Evolutionary conservation across 176 grass and related monocot genomes (phyloP).

Genomic region (Avena eriantha): DNA sequence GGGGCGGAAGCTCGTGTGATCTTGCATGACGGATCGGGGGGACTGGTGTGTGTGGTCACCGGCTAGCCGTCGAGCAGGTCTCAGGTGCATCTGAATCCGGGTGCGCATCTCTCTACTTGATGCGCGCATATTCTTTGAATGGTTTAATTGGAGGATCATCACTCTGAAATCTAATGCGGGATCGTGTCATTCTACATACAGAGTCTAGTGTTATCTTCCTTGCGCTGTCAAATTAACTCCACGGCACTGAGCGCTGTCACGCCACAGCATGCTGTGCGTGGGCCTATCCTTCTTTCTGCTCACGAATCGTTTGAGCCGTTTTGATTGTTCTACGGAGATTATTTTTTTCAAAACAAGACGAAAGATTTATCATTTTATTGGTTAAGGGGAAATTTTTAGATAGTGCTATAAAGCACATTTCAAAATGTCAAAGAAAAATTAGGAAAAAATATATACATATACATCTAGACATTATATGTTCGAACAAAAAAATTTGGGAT

Average conservation of each 20-base stretch:
- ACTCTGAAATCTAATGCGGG: not conserved
- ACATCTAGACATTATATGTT: too few relatives aligned
- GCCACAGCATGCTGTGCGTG: too few relatives aligned
- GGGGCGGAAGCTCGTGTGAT: not conserved
- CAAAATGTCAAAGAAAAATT: too few relatives aligned
- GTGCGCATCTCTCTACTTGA: not conserved
- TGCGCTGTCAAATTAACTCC: not conserved
- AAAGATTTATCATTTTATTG: too few relatives aligned
- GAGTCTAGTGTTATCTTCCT: not conserved
- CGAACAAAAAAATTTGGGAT: too few relatives aligned
- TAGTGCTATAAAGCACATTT: too few relatives aligned
- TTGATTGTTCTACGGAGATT: too few relatives aligned
- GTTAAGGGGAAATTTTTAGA: too few relatives aligned
- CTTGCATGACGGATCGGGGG: not conserved
- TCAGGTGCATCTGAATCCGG: not conserved
- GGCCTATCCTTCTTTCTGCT: not conserved
- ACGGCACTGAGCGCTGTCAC: not conserved
- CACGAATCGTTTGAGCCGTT: too few relatives aligned
- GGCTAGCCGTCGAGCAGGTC: not conserved
- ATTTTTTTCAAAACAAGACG: not conserved
- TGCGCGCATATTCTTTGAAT: not conserved
- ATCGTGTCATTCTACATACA: not conserved
- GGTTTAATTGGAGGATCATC: not conserved
- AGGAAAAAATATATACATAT: too few relatives aligned
- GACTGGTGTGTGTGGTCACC: not conserved